Conservation (phyloP, 257 asterid genomes). For the Agastache rugosa region DNA sequence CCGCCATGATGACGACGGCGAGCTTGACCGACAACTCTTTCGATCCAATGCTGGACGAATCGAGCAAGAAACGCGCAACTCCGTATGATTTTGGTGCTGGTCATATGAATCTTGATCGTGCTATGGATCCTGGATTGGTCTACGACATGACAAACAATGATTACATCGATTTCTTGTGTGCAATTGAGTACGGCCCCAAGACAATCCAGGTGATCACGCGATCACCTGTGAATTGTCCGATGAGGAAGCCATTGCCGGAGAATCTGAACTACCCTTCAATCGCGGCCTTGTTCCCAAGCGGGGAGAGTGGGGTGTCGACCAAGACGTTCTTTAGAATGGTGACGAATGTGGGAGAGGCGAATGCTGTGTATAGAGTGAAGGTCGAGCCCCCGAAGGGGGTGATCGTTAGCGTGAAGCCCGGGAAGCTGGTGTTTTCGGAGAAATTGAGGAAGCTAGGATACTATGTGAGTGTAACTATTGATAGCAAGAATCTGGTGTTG, state of each 20-base stretch:
- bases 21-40: constrained; percentile 54
- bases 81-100: constrained; percentile 94
- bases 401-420: constrained; percentile 70
- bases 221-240: constrained; percentile 71
- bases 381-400: constrained; percentile 84
- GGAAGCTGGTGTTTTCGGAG: constrained; percentile 69
- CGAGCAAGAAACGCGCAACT: constrained; percentile 72
- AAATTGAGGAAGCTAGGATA: constrained; percentile 61
- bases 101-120: constrained; percentile 77
- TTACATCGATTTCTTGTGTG: constrained; percentile 81
- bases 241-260: constrained; percentile 76
- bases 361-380: constrained; percentile 55
- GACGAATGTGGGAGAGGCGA: constrained; percentile 76
- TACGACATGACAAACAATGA: constrained; percentile 70
- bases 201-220: constrained; percentile 91
- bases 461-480: constrained; percentile 66
- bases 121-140: constrained; percentile 93
- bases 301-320: constrained; percentile 52
- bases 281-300: constrained; percentile 70
- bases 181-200: constrained; percentile 78
- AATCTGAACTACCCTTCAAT: constrained; percentile 88
- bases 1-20: constrained; percentile 98
- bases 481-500: constrained; percentile 62
- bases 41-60: constrained; percentile 69
- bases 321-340: constrained; percentile 78